Base-by-base conservation (phyloP, 2,329 filamentous ascomycete genomes). In the Fusarium sp. region DNA sequence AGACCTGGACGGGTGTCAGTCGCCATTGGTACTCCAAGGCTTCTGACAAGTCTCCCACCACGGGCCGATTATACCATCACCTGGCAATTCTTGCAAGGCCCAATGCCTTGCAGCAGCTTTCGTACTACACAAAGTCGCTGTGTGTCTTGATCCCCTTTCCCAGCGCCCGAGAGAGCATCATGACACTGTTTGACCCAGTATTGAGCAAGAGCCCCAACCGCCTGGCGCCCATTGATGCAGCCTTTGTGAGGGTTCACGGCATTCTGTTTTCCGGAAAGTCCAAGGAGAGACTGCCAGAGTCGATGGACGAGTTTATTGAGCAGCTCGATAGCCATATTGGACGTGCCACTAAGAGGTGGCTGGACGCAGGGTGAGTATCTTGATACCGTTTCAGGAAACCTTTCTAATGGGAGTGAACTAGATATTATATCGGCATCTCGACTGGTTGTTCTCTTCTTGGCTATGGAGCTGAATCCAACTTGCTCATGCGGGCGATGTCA, bases 11-110 rank as follows among this genome's bases (percentile, higher is more conserved):
- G 0, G 88, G 88, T 0, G 93, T 98, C 0, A 93, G 93, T 0
- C 86, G 92, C 0, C 91, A 92, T 46, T 98, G 96, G 96, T 98
- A 97, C 74, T 91, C 89, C 3, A 93, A 93, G 74, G 94, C 94
- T 0, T 93, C 93, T 0, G 93, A 97, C 74, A 92, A 91, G 31
- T 90, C 90, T 0, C 94, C 95, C 0, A 88, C 88, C 0, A 91
- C 93, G 0, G 96, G 96, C 0, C 87, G 95, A 0, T 85, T 98
- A 0, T 96, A 98, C 67, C 95, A 98, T 74, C 95, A 98, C 77
- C 84, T 98, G 0, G 96, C 95, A 0, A 95, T 96, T 29, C 81
- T 96, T 0, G 92, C 93, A 0, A 84, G 92, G 0, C 92, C 92
- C 0, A 91, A 93, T 67, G 88, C 88, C 0, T 81, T 94, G 0